These are phyloP conservation scores for Globisporangium nagaii DNA, from an alignment of 352 stramenopile genomes.

Conservation along the genomic window DNA sequence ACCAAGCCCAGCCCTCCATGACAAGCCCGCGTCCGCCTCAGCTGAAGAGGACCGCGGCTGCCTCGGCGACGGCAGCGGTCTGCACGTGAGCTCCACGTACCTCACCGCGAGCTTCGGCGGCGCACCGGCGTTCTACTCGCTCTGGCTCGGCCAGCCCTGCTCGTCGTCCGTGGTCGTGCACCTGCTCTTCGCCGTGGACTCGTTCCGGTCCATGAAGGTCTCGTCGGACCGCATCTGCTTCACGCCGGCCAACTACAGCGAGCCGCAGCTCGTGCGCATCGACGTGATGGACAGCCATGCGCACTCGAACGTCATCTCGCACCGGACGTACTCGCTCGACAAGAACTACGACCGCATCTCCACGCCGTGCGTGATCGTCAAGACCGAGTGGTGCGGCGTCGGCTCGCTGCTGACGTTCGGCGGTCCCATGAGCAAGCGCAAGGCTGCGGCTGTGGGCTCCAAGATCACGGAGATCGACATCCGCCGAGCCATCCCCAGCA, in stretches of 20 bases:
- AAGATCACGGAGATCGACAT: constrained; percentile 30
- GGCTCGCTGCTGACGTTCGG: constrained; percentile 43
- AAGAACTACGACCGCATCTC: constrained; percentile 49
- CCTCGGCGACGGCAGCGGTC: constrained; percentile 1
- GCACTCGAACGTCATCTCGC: constrained; percentile 45
- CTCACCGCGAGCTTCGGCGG: constrained; percentile 54
- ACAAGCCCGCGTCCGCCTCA: no score
- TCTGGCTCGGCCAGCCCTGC: constrained; percentile 52
- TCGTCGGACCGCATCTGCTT: constrained; percentile 73
- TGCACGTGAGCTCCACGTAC: constrained; percentile 38
- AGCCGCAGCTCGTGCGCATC: constrained; percentile 63
- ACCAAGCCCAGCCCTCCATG: no score
- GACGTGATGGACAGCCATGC: constrained; percentile 40
- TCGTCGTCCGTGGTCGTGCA: constrained; percentile 66
- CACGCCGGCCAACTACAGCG: constrained; percentile 42
- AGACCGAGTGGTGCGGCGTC: constrained; percentile 28
- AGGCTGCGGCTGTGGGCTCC: constrained; percentile 28
- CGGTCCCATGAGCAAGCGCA: constrained; percentile 34
- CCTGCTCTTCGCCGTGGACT: constrained; percentile 45
- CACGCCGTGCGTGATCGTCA: constrained; percentile 44
- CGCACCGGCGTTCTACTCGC: constrained; percentile 46
- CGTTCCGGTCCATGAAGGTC: constrained; percentile 31
- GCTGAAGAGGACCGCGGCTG: neutral
- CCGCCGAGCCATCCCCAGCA: constrained; percentile 4
- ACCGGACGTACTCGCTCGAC: constrained; percentile 65